Conservation (phyloP, 108 stramenopile genomes). For the Fragilaria radians region DNA sequence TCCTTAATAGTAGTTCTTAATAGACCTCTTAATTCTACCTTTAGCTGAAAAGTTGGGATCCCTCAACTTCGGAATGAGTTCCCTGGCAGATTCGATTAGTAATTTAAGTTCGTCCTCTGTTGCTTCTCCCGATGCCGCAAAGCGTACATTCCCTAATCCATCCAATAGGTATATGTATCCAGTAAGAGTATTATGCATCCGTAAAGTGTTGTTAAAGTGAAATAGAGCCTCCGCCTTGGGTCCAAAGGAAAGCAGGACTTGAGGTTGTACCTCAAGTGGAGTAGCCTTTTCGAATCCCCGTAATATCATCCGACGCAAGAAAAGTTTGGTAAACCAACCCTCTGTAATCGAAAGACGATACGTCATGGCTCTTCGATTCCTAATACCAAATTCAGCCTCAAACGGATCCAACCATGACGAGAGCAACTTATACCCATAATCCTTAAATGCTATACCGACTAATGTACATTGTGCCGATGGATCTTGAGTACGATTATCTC, state of each 20-base stretch:
- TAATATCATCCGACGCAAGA: neutral
- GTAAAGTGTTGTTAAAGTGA: slow-evolving; percentile 56
- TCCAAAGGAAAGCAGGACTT: slow-evolving; percentile 68
- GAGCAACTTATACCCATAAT: slow-evolving; percentile 62
- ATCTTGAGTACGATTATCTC: slow-evolving; percentile 38
- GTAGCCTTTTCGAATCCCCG: slow-evolving; percentile 47
- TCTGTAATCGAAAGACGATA: slow-evolving; percentile 17
- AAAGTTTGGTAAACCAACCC: slow-evolving; percentile 7
- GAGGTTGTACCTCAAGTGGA: slow-evolving; percentile 42
- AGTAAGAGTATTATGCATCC: slow-evolving; percentile 82
- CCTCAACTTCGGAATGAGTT: slow-evolving; percentile 19
- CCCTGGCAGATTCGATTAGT: slow-evolving; percentile 48
- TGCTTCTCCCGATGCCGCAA: slow-evolving; percentile 68
- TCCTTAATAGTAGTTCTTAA: neutral
- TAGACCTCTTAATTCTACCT: too few species aligned
- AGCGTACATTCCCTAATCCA: slow-evolving; percentile 70
- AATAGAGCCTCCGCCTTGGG: slow-evolving; percentile 28
- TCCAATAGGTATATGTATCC: slow-evolving; percentile 75
- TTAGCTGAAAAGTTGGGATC: too few species aligned
- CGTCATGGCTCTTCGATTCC: slow-evolving; percentile 9
- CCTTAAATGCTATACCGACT: slow-evolving; percentile 69
- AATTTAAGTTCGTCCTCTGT: slow-evolving; percentile 44
- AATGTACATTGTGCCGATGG: slow-evolving; percentile 45
- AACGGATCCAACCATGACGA: slow-evolving; percentile 72
- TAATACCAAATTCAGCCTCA: slow-evolving; percentile 28